Conservation (phyloP, 2,329 filamentous ascomycete species). For the Aspergillus intermedius region DNA sequence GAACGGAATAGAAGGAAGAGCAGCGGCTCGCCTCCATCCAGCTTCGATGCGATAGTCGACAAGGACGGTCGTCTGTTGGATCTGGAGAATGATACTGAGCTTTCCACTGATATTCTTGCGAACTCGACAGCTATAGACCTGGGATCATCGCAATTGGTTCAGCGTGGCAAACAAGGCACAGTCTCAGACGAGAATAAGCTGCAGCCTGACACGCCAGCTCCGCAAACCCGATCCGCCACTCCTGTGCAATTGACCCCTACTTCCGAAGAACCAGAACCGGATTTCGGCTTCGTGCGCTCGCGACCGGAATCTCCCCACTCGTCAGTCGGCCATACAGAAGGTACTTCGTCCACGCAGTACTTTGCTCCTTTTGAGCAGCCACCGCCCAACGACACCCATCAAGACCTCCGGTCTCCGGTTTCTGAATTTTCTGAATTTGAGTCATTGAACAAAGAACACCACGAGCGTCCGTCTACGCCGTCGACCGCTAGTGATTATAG, state of each 20-base stretch:
- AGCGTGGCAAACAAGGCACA: constrained; percentile 16
- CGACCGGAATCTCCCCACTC: constrained; percentile 17
- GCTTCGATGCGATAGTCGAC: constrained; percentile 43
- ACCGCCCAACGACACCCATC: constrained; percentile 13
- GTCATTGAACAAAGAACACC: constrained; percentile 3
- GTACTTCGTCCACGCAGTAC: constrained; percentile 20
- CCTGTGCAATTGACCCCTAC: constrained; percentile 41
- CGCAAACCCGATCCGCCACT: constrained; percentile 37
- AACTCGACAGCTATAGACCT: constrained; percentile 35
- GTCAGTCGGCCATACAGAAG: constrained; percentile 28
- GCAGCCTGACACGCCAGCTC: constrained; percentile 20
- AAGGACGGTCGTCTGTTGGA: constrained; percentile 31
- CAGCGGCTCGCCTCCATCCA: constrained; percentile 12
- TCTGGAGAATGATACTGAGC: constrained; percentile 4
- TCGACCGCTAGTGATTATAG: constrained; percentile 33
- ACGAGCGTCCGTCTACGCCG: constrained; percentile 28
- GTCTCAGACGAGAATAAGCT: constrained; percentile 8
- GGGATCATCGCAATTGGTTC: constrained; percentile 16
- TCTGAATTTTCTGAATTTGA: constrained; percentile 12
- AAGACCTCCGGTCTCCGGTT: constrained; percentile 15
- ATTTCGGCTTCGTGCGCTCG: constrained; percentile 16
- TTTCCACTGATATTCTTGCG: constrained; percentile 14
- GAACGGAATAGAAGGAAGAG: constrained; percentile 26
- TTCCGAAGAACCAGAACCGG: constrained; percentile 33
- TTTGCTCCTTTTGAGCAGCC: constrained; percentile 25